phyloP scores from a whole-genome alignment of 208 protist species.

The Crithidia sp. region DNA sequence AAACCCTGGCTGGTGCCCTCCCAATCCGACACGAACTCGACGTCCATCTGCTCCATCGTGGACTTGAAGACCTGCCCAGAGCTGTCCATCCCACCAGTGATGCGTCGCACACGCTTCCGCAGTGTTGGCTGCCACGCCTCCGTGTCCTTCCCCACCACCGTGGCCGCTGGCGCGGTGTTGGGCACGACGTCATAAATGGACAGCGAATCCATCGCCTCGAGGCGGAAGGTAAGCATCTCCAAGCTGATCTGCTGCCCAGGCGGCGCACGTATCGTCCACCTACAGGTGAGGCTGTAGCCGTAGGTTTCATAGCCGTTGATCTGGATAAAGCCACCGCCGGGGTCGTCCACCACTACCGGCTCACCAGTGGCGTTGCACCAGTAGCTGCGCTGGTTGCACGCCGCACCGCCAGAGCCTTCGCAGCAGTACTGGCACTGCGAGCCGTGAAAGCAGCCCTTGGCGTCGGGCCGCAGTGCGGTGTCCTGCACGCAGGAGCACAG shows the following conservation, averaged over 20 bases:
- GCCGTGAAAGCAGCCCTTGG: constrained; percentile 61
- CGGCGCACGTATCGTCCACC: constrained; percentile 58
- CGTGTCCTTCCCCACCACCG: background rate
- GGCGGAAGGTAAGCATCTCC: constrained; percentile 48
- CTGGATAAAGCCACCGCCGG: constrained; percentile 57
- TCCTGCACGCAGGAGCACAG: constrained; percentile 55
- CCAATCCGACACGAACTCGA: constrained; percentile 71
- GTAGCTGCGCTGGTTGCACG: constrained; percentile 69
- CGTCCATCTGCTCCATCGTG: constrained; percentile 27
- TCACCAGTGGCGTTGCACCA: constrained; percentile 67
- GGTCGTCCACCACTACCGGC: constrained; percentile 45
- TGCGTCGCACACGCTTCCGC: constrained; percentile 14
- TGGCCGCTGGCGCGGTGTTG: background rate
- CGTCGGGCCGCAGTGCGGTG: background rate
- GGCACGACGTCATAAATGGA: constrained; percentile 51
- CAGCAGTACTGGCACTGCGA: constrained; percentile 80
- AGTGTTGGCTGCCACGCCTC: background rate
- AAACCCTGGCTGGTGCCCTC: constrained; percentile 46
- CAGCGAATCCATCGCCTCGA: constrained; percentile 52
- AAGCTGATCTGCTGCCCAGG: constrained; percentile 40
- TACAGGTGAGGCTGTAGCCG: constrained; percentile 52
- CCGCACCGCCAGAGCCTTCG: constrained; percentile 51
- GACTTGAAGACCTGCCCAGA: constrained; percentile 27
- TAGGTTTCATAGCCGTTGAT: constrained; percentile 68
- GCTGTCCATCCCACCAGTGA: constrained; percentile 17